phyloP scores from a whole-genome alignment of 2,329 filamentous ascomycete genomes.

The Penicillium thymicola region DNA sequence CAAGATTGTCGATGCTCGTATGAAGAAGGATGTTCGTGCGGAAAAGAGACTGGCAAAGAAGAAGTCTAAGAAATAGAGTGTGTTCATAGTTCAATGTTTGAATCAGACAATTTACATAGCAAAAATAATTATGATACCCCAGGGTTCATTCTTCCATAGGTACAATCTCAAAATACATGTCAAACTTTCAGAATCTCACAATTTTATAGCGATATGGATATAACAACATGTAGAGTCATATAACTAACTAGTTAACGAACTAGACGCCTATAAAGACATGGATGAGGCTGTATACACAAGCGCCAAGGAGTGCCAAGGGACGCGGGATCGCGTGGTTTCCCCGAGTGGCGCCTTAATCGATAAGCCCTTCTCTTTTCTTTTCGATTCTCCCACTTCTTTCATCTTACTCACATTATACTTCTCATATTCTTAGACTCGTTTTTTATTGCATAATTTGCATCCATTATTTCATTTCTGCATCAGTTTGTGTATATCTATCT shows the following conservation, averaged over 20 bases:
- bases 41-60: conserved; percentile 79
- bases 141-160: conserved; percentile 11
- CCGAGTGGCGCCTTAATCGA: conserved; percentile 23
- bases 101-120: conserved; percentile 13
- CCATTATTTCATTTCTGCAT: conserved; percentile 8
- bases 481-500: conserved; percentile 18
- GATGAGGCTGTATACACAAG: background rate
- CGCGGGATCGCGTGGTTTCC: conserved; percentile 14
- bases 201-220: background rate
- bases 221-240: too few species aligned
- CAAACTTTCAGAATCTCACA: background rate
- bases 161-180: background rate
- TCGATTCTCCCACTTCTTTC: background rate
- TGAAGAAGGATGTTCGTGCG: conserved; percentile 94
- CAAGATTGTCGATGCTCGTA: conserved; percentile 89
- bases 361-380: conserved; percentile 9
- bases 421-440: background rate
- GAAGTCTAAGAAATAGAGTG: conserved; percentile 49
- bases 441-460: conserved; percentile 9
- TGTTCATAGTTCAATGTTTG: conserved; percentile 16
- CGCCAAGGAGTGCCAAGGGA: conserved; percentile 1
- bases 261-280: background rate
- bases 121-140: conserved; percentile 19
- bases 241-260: too few species aligned
- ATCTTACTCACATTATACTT: conserved; percentile 1